Evolutionary conservation across 306 rosid species (phyloP), one percentile per base, ranked within the genome.

Genomic region (Comarum palustre): DNA sequence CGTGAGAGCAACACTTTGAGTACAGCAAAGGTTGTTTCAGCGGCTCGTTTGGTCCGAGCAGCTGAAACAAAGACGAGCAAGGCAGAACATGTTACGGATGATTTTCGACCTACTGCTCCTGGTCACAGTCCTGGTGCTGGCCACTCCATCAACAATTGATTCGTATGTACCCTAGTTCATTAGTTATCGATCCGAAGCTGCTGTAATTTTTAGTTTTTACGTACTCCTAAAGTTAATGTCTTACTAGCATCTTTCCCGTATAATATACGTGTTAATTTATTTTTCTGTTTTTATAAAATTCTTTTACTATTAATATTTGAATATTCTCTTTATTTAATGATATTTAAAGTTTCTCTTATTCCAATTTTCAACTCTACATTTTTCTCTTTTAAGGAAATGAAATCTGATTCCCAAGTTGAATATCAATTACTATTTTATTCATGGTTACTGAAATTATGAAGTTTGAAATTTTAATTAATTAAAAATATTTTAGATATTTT

Each of bases 91-190:
- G 68, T 69, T 22, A 32, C 42, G 14, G 79, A 80, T 63, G 79
- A 77, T 59, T 85, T 82, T 66, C 80, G 87, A 46, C 87, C 89
- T 38, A 85, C 89, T 20, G n/a, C 75, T 38, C 89, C 89, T 0
- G 87, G 87, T 11, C 87, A 82, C 31, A 82, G 89, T 36, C 89
- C 89, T 2, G 89, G 85, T 7, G 85, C 82, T 72, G 89, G 87
- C 47, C 89, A 85, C 57, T 76, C 79, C 36, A 59, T 82, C 74
- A 66, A 79, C 73, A 82, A 82, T 42, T 81, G 66, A 81, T 24
- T 75, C 54, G 31, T 69, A 25, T 36, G 15, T 39, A 3, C 9
- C 19, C 31, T 2, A 32, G 1, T 55, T 57, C 16, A 8, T 16
- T 62, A 16, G 22, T 62, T 36, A 64, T 38, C 41, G 31, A 2